A percentile compares a stretch with the other conserved stretches of the same genome.
phyloP scores from a whole-genome alignment of 2,329 filamentous ascomycete genomes.

The Penicillium palitans region DNA sequence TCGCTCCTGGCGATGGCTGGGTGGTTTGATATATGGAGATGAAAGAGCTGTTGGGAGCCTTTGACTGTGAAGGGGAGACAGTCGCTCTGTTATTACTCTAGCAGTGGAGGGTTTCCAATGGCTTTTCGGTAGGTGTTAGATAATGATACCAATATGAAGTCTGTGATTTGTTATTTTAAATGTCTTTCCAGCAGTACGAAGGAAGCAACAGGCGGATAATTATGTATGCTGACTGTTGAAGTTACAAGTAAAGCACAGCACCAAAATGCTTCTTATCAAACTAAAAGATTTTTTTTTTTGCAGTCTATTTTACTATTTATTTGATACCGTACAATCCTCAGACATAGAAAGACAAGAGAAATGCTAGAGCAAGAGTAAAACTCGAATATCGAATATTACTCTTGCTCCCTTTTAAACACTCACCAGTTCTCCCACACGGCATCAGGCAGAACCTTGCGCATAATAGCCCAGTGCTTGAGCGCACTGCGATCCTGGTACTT shows the following conservation, averaged over 20 bases:
- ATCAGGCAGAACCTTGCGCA: constrained; percentile 78
- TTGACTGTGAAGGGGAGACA: not conserved
- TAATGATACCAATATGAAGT: constrained; percentile 33
- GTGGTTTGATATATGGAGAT: constrained; percentile 15
- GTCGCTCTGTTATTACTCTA: constrained; percentile 15
- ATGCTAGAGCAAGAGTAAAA: not conserved
- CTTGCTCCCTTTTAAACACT: constrained; percentile 19
- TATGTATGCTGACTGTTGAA: not conserved
- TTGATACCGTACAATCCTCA: not conserved
- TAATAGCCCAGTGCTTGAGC: constrained; percentile 84
- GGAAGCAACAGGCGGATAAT: not conserved
- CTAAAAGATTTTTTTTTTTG: not conserved
- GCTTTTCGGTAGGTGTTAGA: constrained; percentile 28
- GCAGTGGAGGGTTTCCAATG: constrained; percentile 22
- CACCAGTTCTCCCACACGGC: constrained; percentile 87
- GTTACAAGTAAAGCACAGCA: not conserved
- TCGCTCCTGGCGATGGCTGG: constrained; percentile 7
- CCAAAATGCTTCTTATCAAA: not conserved
- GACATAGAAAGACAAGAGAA: not conserved
- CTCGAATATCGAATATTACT: not conserved
- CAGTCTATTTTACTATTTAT: not conserved
- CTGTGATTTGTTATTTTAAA: constrained; percentile 12
- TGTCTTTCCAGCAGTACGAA: not conserved
- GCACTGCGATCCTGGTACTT: constrained; percentile 75
- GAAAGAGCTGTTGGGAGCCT: not conserved